Evolutionary conservation across 371 early-diverging fungal species (phyloP).

Genomic region (Rozella allomycis): DNA sequence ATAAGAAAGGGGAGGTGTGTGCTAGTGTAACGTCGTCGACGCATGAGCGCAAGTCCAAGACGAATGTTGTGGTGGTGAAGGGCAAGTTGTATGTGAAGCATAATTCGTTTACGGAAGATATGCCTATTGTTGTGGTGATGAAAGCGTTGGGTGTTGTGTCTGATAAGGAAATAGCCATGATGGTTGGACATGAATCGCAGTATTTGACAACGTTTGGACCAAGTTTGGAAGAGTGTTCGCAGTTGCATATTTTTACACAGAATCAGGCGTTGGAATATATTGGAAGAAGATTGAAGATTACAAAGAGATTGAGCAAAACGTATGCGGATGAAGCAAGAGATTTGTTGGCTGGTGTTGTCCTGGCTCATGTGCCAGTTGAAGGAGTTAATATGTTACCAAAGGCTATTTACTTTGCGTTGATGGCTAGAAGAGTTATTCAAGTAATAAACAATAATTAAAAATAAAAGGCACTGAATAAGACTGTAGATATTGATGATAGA

Average conservation of each 20-base stretch:
- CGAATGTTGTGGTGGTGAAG: constrained; percentile 55
- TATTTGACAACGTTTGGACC: constrained; percentile 65
- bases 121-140: constrained; percentile 47
- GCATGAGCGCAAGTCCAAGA: constrained; percentile 93
- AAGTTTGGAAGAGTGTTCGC: constrained; percentile 68
- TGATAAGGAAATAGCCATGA: constrained; percentile 86
- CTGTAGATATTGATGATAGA: constrained; percentile 86
- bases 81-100: constrained; percentile 71
- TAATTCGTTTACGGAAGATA: constrained; percentile 72
- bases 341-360: constrained; percentile 68
- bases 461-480: too few relatives aligned
- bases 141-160: constrained; percentile 84
- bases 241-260: constrained; percentile 51
- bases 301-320: constrained; percentile 20
- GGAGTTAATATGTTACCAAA: constrained; percentile 69
- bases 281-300: constrained; percentile 51
- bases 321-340: constrained; percentile 69
- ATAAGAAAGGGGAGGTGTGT: constrained; percentile 56
- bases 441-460: constrained; percentile 59
- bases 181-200: constrained; percentile 65
- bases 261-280: constrained; percentile 81
- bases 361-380: constrained; percentile 88
- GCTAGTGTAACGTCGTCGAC: constrained; percentile 79
- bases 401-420: constrained; percentile 83
- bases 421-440: constrained; percentile 88